Evolutionary conservation across 306 rosid species (phyloP).

Genomic region (Medicago truncatula): MtrunA17r5.0-ANR NC_053048.1:1884001-1884500

Average conservation of each 20-base stretch:
- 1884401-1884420: constrained; percentile 48
- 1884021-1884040: constrained; percentile 50
- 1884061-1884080: constrained; percentile 44
- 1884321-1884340: constrained; percentile 47
- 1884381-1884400: constrained; percentile 46
- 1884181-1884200: constrained; percentile 46
- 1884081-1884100: constrained; percentile 57
- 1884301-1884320: constrained; percentile 48
- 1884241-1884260: constrained; percentile 44
- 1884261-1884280: constrained; percentile 49
- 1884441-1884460: constrained; percentile 18
- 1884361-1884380: constrained; percentile 46
- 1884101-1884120: constrained; percentile 47
- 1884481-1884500: constrained; percentile 24
- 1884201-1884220: constrained; percentile 47
- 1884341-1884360: constrained; percentile 41
- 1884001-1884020: constrained; percentile 41
- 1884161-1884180: constrained; percentile 44
- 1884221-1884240: constrained; percentile 43
- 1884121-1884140: constrained; percentile 43
- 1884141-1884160: constrained; percentile 44
- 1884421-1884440: constrained; percentile 41
- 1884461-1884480: constrained; percentile 26
- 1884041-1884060: constrained; percentile 44
- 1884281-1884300: constrained; percentile 49